Percentiles rank a stretch among this genome's conserved stretches.
Evolutionary conservation across 257 asterid species (phyloP).

Genomic region (Nemophila menziesii): DNA sequence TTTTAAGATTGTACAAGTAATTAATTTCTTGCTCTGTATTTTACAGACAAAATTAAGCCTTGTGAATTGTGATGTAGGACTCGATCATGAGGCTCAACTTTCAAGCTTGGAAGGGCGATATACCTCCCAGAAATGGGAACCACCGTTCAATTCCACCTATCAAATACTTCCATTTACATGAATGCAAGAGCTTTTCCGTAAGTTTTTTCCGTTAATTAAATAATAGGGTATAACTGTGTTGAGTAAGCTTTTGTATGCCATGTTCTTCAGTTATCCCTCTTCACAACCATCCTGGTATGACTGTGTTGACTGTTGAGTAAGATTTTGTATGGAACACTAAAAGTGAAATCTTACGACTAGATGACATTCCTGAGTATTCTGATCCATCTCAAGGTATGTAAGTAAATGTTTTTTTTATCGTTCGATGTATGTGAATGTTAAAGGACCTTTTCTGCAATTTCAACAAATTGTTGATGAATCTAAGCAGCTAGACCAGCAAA

Average conservation of each 20-base stretch:
- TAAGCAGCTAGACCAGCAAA: slow-evolving; percentile 81
- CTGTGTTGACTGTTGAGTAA: slow-evolving; percentile 98
- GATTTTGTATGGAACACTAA: slow-evolving; percentile 80
- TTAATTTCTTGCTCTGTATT: no score
- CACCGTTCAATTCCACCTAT: slow-evolving; percentile 44
- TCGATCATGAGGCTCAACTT: slow-evolving; percentile 88
- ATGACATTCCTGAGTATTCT: slow-evolving; percentile 57
- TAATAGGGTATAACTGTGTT: no score
- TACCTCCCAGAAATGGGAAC: slow-evolving; percentile 42
- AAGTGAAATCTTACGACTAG: slow-evolving; percentile 92
- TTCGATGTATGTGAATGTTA: no score
- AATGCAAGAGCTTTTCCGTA: slow-evolving; percentile 85
- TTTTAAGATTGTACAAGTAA: no score
- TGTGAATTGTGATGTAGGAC: slow-evolving; percentile 99
- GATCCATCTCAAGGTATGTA: slow-evolving; percentile 65
- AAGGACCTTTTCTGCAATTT: slow-evolving; percentile 8
- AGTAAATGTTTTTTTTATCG: slow-evolving; percentile 9
- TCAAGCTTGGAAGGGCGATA: slow-evolving; percentile 58
- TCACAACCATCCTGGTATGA: slow-evolving; percentile 99
- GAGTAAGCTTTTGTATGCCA: slow-evolving; percentile 95
- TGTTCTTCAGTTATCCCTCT: slow-evolving; percentile 89
- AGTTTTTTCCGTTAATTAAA: no score
- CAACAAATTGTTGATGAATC: not conserved
- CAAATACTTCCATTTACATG: slow-evolving; percentile 77
- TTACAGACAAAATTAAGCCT: slow-evolving; percentile 91